phyloP scores from a whole-genome alignment of 163 green algal species.

The Scenedesmus sp. region DNA sequence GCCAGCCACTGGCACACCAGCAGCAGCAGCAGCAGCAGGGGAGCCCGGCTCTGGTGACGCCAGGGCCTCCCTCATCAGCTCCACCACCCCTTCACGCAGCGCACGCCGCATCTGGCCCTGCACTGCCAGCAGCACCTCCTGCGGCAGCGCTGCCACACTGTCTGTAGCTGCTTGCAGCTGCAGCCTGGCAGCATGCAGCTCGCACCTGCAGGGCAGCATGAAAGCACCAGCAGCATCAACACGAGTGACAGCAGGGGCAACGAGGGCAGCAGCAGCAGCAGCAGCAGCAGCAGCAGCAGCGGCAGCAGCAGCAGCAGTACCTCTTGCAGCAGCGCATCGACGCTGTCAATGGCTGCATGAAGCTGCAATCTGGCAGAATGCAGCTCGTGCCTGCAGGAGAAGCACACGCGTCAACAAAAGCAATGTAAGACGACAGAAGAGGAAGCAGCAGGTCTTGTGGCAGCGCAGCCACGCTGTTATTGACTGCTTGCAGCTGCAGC shows the following conservation, averaged over 20 bases:
- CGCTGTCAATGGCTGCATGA: neutral
- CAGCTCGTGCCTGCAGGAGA: neutral
- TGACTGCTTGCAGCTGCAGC: constrained; percentile 15
- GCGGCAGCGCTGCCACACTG: neutral
- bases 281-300: neutral
- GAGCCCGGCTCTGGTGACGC: neutral
- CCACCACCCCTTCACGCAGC: neutral
- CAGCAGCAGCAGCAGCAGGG: neutral
- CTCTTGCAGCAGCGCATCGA: constrained; percentile 5
- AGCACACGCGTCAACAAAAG: neutral
- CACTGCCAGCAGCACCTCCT: neutral
- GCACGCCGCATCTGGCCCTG: constrained; percentile 21
- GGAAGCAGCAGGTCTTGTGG: neutral
- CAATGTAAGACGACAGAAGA: neutral
- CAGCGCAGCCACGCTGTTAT: neutral
- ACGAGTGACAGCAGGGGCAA: neutral
- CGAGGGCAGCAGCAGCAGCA: neutral
- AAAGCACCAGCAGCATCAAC: neutral
- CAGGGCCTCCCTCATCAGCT: neutral
- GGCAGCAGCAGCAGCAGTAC: neutral
- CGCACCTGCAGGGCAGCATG: neutral
- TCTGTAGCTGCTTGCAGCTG: constrained; percentile 11
- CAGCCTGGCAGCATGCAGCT: constrained; percentile 24
- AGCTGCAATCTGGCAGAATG: constrained; percentile 23
- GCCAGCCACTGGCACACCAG: neutral